Evolutionary conservation across 305 asterid genomes (phyloP).

Genomic region (Lippia alba): DNA sequence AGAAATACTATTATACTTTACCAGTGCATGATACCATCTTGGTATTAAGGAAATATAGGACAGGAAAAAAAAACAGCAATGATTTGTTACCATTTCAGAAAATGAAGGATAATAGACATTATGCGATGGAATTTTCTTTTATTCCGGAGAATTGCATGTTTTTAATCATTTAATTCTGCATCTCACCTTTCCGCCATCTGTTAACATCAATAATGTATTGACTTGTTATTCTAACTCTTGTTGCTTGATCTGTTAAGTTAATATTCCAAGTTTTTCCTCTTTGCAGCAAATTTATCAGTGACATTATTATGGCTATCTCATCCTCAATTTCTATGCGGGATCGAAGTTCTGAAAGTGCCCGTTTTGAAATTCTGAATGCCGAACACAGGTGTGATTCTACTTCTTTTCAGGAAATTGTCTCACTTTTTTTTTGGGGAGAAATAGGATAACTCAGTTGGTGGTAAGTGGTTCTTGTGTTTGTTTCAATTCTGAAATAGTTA

Average conservation of each 20-base stretch:
- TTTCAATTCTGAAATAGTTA: background rate
- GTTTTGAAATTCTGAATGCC: constrained; percentile 87
- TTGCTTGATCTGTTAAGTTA: constrained; percentile 30
- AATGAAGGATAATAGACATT: background rate
- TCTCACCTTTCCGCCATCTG: constrained; percentile 7
- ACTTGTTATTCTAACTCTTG: constrained; percentile 21
- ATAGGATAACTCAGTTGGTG: constrained; percentile 8
- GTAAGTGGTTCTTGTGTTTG: background rate
- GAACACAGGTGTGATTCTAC: constrained; percentile 68
- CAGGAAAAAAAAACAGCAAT: background rate
- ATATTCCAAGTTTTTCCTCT: constrained; percentile 25
- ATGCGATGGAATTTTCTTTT: too few species aligned
- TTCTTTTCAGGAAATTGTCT: constrained; percentile 1
- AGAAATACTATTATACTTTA: constrained; percentile 20
- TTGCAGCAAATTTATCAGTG: constrained; percentile 93
- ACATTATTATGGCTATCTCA: constrained; percentile 82
- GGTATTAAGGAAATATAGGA: background rate
- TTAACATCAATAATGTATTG: background rate
- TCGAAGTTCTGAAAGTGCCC: constrained; percentile 93
- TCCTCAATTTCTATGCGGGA: constrained; percentile 87
- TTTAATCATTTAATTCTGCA: background rate
- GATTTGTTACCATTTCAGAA: background rate
- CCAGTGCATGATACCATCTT: constrained; percentile 26
- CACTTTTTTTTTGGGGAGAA: background rate
- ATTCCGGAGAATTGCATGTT: too few species aligned